Evolutionary conservation across 352 stramenopile species (phyloP), one percentile per base, ranked within the genome.

Genomic region (Pythium folliculosum): DNA sequence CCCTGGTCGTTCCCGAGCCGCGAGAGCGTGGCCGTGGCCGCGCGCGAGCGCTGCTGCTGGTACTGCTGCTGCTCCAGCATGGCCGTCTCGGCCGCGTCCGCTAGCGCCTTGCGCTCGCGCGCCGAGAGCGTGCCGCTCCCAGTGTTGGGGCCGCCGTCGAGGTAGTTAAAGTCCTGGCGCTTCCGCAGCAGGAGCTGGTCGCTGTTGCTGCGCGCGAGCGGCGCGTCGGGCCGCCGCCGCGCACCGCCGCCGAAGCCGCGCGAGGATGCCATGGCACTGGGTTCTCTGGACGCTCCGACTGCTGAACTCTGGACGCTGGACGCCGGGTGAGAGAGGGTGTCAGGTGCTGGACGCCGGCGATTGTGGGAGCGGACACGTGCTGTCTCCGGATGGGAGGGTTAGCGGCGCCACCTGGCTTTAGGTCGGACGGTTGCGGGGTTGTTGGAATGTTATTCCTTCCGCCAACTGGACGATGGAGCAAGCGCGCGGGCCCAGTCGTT

Each of bases 151-250:
- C 47, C 14, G 32, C n/a, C n/a, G n/a, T 71, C 65, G 25, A 71
- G 56, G 53, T 71, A 71, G 21, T 57, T 57, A 21, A 56, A 17
- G 50, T 71, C 53, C 19, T 61, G n/a, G 40, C 65, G 65, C 65
- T 62, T 71, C 37, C 65, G 65, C 30, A 63, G 57, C 30, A 71
- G 53, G 44, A 64, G 53, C 57, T 66, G 57, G 32, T 71, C 65
- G 65, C 65, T 71, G 32, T 55, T 66, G 50, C 65, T 71, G 65
- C 65, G 65, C 50, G 13, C 35, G 27, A 71, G 35, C 40, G 64
- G 13, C 38, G 51, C 56, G 22, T 8, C 22, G 25, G 54, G 37
- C 22, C 49, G 56, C 21, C 43, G 21, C 2, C 44, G 30, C 16
- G n/a, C 8, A 22, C 16, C 37, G 23, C 44, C 44, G 25, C 44